Evolutionary conservation across 345 rosid species (phyloP), one percentile per base, ranked within the genome.

Genomic region (Iberis pinnata): DNA sequence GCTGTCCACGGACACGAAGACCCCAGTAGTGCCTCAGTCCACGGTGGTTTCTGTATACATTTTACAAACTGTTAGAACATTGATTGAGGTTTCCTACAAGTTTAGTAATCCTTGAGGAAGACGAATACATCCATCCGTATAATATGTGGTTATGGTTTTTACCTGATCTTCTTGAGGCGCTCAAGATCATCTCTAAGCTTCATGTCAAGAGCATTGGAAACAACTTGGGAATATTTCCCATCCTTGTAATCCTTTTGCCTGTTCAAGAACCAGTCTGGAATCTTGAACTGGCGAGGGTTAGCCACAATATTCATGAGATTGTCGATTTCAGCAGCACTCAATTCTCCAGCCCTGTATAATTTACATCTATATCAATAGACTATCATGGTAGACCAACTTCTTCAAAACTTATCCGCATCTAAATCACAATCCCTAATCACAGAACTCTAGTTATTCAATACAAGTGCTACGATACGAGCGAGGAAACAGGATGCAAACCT

Each of bases 11-110:
- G 7, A 90, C 98, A 6, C 96, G 84, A 18, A 90, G 87, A 33
- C 98, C 96, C 98, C 98, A 90, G 78, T 87, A 87, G 76, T 90
- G 98, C 64, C 98, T 84, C 60, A 87, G 73, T 61, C 98, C 97
- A 61, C 95, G 95, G 51, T 86, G 97, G 70, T 86, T 89, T 65
- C 97, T 89, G 77, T 27, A 22, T 22, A 22, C 3, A 22, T 22
- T 22, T 22, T 22, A 2, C 25, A 22, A 22, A 22, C 32, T n/a
- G n/a, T n/a, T n/a, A n/a, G n/a, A 27, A 27, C 32, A 27, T 27
- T 8, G 32, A 27, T 27, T 7, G 9, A 1, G 1, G 32, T n/a
- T n/a, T n/a, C 25, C 25, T 22, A 22, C 3, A 3, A 22, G 25
- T 22, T 2, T 24, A 9, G 32, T 5, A 27, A 27, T 27, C 27